Conservation (phyloP, 2,329 filamentous ascomycete species). For the Pseudopyricularia javanii region DNA sequence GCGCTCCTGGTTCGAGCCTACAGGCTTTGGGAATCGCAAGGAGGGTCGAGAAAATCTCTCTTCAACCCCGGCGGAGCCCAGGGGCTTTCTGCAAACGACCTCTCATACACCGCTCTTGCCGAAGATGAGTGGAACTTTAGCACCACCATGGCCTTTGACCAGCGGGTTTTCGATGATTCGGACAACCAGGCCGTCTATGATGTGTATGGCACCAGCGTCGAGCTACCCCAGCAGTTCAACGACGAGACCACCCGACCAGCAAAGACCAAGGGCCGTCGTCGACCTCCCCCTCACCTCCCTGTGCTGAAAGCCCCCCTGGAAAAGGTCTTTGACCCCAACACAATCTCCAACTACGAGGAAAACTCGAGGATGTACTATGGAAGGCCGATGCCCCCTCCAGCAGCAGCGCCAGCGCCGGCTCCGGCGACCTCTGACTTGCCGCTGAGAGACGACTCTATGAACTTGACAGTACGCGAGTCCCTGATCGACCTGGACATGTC, state of each 20-base stretch:
- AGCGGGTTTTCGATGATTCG: constrained; percentile 37
- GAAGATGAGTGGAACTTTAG: constrained; percentile 58
- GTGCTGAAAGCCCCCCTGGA: constrained; percentile 47
- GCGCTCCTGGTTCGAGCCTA: constrained; percentile 58
- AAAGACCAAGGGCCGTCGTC: constrained; percentile 38
- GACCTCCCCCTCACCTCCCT: constrained; percentile 45
- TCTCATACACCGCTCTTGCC: constrained; percentile 29
- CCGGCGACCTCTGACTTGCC: constrained; percentile 41
- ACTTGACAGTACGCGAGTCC: constrained; percentile 43
- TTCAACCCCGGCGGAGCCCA: constrained; percentile 49
- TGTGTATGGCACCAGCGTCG: constrained; percentile 41
- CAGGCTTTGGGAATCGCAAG: constrained; percentile 63
- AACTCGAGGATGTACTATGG: constrained; percentile 51
- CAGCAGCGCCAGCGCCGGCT: constrained; percentile 20
- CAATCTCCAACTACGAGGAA: constrained; percentile 51
- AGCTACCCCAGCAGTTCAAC: constrained; percentile 31
- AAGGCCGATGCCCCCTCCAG: constrained; percentile 24
- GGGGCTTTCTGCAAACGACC: constrained; percentile 28
- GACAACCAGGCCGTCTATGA: constrained; percentile 48
- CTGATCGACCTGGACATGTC: constrained; percentile 54
- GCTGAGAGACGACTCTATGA: constrained; percentile 41
- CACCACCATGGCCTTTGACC: constrained; percentile 52
- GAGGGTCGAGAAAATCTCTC: constrained; percentile 55
- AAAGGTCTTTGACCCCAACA: constrained; percentile 55
- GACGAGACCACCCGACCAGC: constrained; percentile 37